phyloP scores from a whole-genome alignment of 1,139 yeast genomes.

The Lodderomyces theae region DNA sequence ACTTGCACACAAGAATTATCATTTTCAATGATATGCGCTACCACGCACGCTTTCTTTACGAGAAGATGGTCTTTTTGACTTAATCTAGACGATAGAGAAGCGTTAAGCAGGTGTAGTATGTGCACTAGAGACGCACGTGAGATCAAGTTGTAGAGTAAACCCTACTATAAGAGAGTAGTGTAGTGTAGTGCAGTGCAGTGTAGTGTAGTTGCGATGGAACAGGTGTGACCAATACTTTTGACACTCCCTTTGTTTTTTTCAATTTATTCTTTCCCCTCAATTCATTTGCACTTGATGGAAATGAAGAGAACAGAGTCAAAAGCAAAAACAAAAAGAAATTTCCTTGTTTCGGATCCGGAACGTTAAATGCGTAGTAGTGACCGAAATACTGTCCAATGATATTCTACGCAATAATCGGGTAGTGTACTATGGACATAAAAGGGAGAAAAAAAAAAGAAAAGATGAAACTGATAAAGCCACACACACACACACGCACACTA shows the following conservation, averaged over 20 bases:
- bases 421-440: not conserved
- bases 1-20: not conserved
- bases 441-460: not conserved
- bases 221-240: not conserved
- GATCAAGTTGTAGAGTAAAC: too few relatives aligned
- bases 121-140: too few relatives aligned
- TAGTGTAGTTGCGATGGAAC: not conserved
- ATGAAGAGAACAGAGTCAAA: not conserved
- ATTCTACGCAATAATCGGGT: slow-evolving; percentile 1
- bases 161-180: too few relatives aligned
- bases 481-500: too few relatives aligned
- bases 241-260: not conserved
- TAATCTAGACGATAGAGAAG: not conserved
- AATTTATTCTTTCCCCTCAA: not conserved
- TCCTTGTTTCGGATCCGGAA: slow-evolving; percentile 1
- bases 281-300: too few relatives aligned
- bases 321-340: not conserved
- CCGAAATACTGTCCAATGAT: too few relatives aligned
- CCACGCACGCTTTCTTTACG: slow-evolving; percentile 1
- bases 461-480: slow-evolving; percentile 2
- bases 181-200: too few relatives aligned
- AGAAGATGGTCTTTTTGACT: too few relatives aligned
- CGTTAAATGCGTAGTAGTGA: too few relatives aligned
- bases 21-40: not conserved
- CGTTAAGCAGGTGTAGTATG: too few relatives aligned